Conservation (phyloP, 805 yeast genomes). For the Candida railenensis region DNA sequence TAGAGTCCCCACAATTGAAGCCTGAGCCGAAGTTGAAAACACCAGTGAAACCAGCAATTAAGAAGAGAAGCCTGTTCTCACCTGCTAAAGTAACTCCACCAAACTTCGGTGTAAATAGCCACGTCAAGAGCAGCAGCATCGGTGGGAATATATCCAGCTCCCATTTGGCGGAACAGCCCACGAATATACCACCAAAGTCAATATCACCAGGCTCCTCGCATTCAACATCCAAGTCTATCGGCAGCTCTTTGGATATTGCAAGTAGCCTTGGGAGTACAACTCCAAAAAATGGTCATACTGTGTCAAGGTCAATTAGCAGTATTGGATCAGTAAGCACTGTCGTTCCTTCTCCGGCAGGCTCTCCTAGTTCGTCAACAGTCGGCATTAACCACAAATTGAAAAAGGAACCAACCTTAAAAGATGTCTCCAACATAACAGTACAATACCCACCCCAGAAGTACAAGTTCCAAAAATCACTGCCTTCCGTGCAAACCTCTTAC, state of each 20-base stretch:
- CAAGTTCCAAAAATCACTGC: conserved; percentile 17
- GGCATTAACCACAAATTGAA: neutral
- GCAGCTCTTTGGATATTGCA: neutral
- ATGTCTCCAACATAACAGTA: conserved; percentile 22
- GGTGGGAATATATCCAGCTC: too few relatives aligned
- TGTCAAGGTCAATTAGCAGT: conserved; percentile 7
- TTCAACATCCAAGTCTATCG: neutral
- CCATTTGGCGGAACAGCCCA: neutral
- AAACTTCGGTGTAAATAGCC: neutral
- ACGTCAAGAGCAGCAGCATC: neutral
- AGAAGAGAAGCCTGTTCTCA: neutral
- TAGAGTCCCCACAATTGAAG: neutral
- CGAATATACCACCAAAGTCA: neutral
- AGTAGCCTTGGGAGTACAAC: neutral
- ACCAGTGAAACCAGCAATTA: neutral
- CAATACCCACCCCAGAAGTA: conserved; percentile 42
- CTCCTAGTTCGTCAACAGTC: neutral
- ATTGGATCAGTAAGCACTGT: neutral
- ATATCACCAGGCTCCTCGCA: conserved; percentile 7
- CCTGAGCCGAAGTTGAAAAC: neutral
- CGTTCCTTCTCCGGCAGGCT: neutral
- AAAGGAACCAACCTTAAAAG: conserved; percentile 10
- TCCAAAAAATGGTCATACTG: conserved; percentile 1
- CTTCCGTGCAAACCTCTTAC: neutral
- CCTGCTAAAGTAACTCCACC: neutral